Base-by-base conservation (phyloP, 768 basidiomycete genomes). In the Tricholomella constricta region DNA sequence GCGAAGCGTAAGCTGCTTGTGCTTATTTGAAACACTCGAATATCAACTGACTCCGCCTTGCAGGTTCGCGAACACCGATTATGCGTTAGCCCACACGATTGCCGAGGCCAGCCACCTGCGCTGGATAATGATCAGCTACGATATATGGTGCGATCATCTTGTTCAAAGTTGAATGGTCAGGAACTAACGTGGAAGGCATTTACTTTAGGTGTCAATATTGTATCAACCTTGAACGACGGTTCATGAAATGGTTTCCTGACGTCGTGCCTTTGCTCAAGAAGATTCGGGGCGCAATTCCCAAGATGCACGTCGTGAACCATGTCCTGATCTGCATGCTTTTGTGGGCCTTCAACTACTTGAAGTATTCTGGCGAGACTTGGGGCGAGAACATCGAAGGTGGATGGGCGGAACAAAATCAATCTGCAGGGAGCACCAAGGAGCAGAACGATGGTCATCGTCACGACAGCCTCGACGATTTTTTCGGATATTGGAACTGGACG, bases 351-450 rank as follows among this genome's bases (percentile, higher is more conserved):
- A 66, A 67, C 29, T 72, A 63, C 42, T 43, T 63, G 10, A n/a
- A 11, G 19, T 54, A 56, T 37, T 59, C 56, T 14, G 69, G 64
- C 3, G 56, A 60, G 37, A 69, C 63, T 0, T 57, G 46, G 36
- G 67, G 67, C 1, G 69, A 72, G 56, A 40, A 57, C 36, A 70
- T 72, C 27, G 68, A 72, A 40, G 59, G 52, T n/a, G n/a, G n/a
- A n/a, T n/a, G n/a, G n/a, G n/a, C n/a, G n/a, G n/a, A n/a, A n/a
- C n/a, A n/a, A n/a, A 70, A 70, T 32, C 61, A 59, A 37, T 55
- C 58, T 5, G 62, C 55, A 4, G 64, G 62, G 9, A 67, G 63
- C 51, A 70, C 68, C 2, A 65, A 64, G 29, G 61, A 70, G 46
- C 51, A 52, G 56, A 71, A 71, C 37, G 55, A 58, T 23, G 69